phyloP scores from a whole-genome alignment of 495 filamentous ascomycete species.

The Glonium stellatum region DNA sequence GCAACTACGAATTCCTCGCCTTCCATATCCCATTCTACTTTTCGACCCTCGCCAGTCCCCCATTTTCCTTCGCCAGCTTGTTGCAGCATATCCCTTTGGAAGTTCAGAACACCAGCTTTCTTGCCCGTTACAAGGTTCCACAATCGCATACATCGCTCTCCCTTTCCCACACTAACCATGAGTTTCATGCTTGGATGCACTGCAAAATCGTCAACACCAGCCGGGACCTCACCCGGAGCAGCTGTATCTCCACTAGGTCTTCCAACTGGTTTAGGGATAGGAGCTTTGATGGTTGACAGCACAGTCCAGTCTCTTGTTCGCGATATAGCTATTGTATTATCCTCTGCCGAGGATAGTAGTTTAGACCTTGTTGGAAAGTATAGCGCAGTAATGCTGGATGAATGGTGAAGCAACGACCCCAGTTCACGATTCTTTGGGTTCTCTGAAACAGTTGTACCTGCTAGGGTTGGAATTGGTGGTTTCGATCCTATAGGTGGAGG shows the following conservation, averaged over 20 bases:
- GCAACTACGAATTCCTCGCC: slow-evolving; percentile 79
- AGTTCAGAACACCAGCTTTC: slow-evolving; percentile 87
- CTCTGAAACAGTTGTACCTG: slow-evolving; percentile 62
- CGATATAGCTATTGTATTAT: slow-evolving; percentile 80
- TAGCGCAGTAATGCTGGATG: slow-evolving; percentile 67
- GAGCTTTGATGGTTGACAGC: slow-evolving; percentile 83
- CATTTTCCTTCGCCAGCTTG: slow-evolving; percentile 69
- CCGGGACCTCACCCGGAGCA: slow-evolving; percentile 68
- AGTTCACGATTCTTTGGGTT: slow-evolving; percentile 83
- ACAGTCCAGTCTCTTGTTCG: slow-evolving; percentile 84
- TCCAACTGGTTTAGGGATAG: slow-evolving; percentile 73
- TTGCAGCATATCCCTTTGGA: slow-evolving; percentile 58
- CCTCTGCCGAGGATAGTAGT: slow-evolving; percentile 73
- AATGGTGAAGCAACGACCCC: slow-evolving; percentile 79
- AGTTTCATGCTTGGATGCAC: slow-evolving; percentile 94
- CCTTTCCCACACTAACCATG: slow-evolving; percentile 82
- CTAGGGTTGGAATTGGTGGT: slow-evolving; percentile 48
- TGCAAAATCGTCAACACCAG: slow-evolving; percentile 91
- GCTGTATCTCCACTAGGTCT: slow-evolving; percentile 88
- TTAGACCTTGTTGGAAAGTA: slow-evolving; percentile 82
- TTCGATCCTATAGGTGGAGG: slow-evolving; percentile 41
- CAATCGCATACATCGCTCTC: slow-evolving; percentile 82
- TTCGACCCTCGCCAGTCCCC: slow-evolving; percentile 73
- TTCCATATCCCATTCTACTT: slow-evolving; percentile 70
- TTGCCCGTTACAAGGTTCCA: slow-evolving; percentile 97